A percentile compares a stretch with the other conserved stretches of the same genome.
Evolutionary conservation across 1,284 basidiomycete genomes (phyloP).

Genomic region (Meira nashicola): DNA sequence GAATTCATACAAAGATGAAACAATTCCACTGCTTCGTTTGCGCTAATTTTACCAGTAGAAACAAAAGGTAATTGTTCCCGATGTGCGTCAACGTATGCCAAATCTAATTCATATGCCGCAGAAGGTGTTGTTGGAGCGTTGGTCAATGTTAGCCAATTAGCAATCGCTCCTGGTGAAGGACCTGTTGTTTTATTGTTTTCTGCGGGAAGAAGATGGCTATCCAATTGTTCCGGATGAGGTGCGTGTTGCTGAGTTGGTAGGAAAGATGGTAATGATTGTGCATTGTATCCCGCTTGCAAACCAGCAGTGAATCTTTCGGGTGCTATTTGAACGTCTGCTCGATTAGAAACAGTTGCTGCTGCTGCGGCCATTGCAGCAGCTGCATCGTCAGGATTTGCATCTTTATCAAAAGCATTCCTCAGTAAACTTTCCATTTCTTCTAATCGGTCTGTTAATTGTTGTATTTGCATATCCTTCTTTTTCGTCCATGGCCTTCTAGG

Average conservation of each 20-base stretch:
- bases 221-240: too few species aligned
- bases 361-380: background rate
- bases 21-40: constrained; percentile 74
- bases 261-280: background rate
- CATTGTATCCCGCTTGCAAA: background rate
- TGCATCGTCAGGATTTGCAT: background rate
- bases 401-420: background rate
- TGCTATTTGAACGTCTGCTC: background rate
- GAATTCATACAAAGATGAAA: constrained; percentile 78
- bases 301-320: background rate
- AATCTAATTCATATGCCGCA: background rate
- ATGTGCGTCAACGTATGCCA: background rate
- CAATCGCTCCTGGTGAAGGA: too few species aligned
- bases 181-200: background rate
- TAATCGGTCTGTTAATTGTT: constrained; percentile 5
- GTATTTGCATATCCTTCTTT: constrained; percentile 12
- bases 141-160: too few species aligned
- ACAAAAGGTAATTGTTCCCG: constrained; percentile 57
- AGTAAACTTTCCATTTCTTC: constrained; percentile 5
- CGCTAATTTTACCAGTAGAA: constrained; percentile 72
- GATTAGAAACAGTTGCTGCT: too few species aligned
- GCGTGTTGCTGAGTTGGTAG: too few species aligned
- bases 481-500: constrained; percentile 6
- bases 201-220: too few species aligned
- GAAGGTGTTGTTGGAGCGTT: background rate